Evolutionary conservation across 331 rosid species (phyloP).

Genomic region (Ulmus americana): DNA sequence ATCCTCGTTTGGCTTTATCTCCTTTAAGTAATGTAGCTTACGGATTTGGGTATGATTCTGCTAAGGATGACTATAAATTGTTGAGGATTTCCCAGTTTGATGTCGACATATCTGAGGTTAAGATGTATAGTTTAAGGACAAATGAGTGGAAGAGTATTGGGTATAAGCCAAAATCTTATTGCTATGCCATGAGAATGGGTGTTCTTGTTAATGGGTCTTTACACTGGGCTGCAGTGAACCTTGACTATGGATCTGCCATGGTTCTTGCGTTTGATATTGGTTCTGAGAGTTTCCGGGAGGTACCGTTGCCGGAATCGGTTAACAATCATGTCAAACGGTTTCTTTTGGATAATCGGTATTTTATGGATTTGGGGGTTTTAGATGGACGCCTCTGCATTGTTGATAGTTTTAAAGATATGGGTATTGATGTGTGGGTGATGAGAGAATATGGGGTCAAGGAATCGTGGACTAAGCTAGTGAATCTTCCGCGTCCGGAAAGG

Average conservation of each 20-base stretch:
- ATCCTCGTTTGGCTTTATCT: conserved; percentile 17
- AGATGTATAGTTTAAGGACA: conserved; percentile 39
- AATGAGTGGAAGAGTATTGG: conserved; percentile 43
- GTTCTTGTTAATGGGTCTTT: conserved; percentile 32
- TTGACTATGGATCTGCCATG: conserved; percentile 29
- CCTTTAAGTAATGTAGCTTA: conserved; percentile 30
- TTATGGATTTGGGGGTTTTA: conserved; percentile 42
- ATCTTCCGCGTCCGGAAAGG: conserved; percentile 13
- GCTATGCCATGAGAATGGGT: conserved; percentile 54
- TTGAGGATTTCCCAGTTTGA: conserved; percentile 55
- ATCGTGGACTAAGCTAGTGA: conserved; percentile 49
- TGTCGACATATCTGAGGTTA: conserved; percentile 34
- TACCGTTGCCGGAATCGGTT: conserved; percentile 48
- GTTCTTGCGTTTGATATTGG: conserved; percentile 41
- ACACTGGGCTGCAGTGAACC: conserved; percentile 65
- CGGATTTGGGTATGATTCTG: conserved; percentile 58
- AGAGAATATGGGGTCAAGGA: conserved; percentile 40
- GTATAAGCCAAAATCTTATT: conserved; percentile 42
- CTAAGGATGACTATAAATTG: conserved; percentile 38
- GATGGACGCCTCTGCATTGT: conserved; percentile 40
- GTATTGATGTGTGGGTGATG: conserved; percentile 55
- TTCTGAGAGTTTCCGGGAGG: conserved; percentile 32
- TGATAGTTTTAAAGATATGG: conserved; percentile 24
- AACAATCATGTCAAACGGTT: background rate
- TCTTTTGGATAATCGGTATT: conserved; percentile 3